These are phyloP conservation scores for Rauvolfia tetraphylla DNA, from an alignment of 257 asterid species.

Conservation along the genomic window DNA sequence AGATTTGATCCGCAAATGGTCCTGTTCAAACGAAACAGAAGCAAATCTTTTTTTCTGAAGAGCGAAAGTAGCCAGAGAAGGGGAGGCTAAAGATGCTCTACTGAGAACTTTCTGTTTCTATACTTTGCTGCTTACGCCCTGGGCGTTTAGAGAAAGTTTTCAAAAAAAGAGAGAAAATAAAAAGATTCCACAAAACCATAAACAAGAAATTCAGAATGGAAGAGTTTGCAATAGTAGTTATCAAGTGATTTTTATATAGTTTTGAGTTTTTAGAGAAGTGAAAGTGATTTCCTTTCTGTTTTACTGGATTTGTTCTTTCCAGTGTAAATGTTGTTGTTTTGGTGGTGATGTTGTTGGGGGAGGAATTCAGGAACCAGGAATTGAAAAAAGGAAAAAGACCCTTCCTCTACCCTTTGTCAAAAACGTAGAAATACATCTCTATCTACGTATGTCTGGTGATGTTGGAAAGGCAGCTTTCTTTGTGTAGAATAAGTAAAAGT, in stretches of 20 bases:
- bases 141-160: background rate
- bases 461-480: background rate
- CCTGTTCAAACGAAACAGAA: background rate
- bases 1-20: conserved; percentile 3
- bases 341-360: background rate
- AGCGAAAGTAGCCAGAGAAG: background rate
- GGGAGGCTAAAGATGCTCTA: background rate
- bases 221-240: background rate
- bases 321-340: background rate
- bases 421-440: background rate
- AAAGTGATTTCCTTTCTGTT: background rate
- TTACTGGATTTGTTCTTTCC: background rate
- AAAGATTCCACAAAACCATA: background rate
- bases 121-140: background rate
- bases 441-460: background rate
- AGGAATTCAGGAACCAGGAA: background rate
- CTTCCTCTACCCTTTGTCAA: background rate
- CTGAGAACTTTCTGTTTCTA: background rate
- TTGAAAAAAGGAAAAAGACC: background rate
- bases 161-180: too few relatives aligned
- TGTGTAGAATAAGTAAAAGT: too few relatives aligned
- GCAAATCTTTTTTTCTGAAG: background rate
- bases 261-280: background rate
- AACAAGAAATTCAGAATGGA: background rate
- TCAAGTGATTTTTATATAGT: background rate